phyloP scores from a whole-genome alignment of 139 green algal species.

The Coelastrella sp. region DNA sequence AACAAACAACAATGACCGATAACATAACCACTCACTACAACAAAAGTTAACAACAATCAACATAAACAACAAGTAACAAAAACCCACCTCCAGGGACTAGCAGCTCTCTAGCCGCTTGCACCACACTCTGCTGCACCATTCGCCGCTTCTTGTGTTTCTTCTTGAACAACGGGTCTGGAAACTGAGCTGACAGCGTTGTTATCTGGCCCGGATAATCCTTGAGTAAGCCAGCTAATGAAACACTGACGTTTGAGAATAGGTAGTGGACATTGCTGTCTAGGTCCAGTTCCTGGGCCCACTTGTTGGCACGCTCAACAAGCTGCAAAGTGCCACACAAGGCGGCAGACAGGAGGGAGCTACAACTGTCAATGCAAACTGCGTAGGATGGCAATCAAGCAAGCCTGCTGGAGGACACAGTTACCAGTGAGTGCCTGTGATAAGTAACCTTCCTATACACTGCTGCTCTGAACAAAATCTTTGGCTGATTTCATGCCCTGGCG shows the following conservation, averaged over 20 bases:
- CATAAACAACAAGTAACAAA: background rate
- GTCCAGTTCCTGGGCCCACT: conserved; percentile 72
- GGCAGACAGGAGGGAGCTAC: too few species aligned
- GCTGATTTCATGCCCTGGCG: too few species aligned
- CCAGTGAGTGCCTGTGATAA: too few species aligned
- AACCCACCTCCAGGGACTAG: conserved; percentile 53
- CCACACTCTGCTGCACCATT: conserved; percentile 83
- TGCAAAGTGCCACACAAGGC: conserved; percentile 25
- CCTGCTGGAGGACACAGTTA: too few species aligned
- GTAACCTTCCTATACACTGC: too few species aligned
- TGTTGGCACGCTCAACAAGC: conserved; percentile 83
- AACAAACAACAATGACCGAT: background rate
- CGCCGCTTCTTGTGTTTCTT: conserved; percentile 87
- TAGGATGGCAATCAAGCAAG: too few species aligned
- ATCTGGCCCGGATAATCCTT: conserved; percentile 77
- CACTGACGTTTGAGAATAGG: conserved; percentile 84
- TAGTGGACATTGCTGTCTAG: conserved; percentile 72
- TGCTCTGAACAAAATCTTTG: too few species aligned
- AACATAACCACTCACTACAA: too few species aligned
- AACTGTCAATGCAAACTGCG: too few species aligned
- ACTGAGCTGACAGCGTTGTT: conserved; percentile 77
- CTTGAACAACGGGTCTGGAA: conserved; percentile 96
- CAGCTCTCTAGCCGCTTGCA: conserved; percentile 49
- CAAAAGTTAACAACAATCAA: too few species aligned
- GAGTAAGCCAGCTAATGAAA: conserved; percentile 76